These are phyloP conservation scores for Ramularia endophylla DNA, from an alignment of 2,329 filamentous ascomycete species.

Conservation along the genomic window DNA sequence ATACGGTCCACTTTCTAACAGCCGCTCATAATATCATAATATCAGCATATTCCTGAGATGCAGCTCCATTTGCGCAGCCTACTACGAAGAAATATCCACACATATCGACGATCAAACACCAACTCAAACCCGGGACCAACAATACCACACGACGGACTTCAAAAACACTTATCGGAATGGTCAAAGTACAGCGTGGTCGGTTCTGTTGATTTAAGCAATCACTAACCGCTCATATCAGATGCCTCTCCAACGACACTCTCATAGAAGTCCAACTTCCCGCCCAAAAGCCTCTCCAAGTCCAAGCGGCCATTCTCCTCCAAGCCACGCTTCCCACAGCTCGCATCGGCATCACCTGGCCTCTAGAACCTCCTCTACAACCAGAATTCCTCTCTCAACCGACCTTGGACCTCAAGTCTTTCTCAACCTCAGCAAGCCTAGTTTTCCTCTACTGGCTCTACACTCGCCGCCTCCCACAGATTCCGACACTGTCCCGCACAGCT, in stretches of 20 bases:
- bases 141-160: too few species aligned
- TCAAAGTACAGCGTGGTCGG: not conserved
- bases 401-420: conserved; percentile 6
- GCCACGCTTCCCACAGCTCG: not conserved
- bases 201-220: too few species aligned
- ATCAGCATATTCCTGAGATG: too few species aligned
- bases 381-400: not conserved
- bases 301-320: conserved; percentile 2
- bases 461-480: conserved; percentile 1
- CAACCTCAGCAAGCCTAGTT: conserved; percentile 1
- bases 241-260: not conserved
- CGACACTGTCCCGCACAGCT: not conserved
- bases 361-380: too few species aligned
- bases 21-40: too few species aligned
- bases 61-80: too few species aligned
- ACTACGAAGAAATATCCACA: too few species aligned
- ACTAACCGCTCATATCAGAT: too few species aligned
- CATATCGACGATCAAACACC: too few species aligned
- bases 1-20: too few species aligned
- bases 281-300: conserved; percentile 5
- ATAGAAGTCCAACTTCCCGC: conserved; percentile 3
- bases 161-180: not conserved
- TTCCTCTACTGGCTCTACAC: conserved; percentile 8
- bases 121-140: too few species aligned
- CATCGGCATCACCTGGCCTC: too few species aligned